Percentiles rank a stretch among this genome's conserved stretches.
phyloP scores from a whole-genome alignment of 345 rosid species.

The Pugionium cornutum region DNA sequence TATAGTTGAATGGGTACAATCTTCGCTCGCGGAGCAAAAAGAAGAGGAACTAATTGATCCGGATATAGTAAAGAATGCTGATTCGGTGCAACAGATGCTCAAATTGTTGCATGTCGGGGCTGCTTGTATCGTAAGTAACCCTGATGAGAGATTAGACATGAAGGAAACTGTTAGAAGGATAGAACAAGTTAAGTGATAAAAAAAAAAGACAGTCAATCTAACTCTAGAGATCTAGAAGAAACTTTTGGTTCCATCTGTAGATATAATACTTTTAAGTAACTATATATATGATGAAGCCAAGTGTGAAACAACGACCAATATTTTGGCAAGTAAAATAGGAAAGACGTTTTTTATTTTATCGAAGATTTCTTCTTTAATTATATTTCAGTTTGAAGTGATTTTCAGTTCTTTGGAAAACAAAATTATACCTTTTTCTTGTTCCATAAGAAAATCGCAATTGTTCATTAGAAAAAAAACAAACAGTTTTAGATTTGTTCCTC shows the following conservation, averaged over 20 bases:
- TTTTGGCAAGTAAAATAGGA: conserved; percentile 10
- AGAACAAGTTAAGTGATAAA: conserved; percentile 43
- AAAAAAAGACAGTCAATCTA: conserved; percentile 14
- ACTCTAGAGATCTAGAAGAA: conserved; percentile 10
- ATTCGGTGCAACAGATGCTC: conserved; percentile 47
- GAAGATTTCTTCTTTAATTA: background rate
- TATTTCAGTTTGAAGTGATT: conserved; percentile 4
- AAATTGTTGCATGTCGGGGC: conserved; percentile 57
- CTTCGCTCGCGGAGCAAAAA: conserved; percentile 42
- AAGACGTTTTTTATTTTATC: background rate
- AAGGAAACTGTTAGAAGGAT: conserved; percentile 60
- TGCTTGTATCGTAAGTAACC: conserved; percentile 56
- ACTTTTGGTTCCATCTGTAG: conserved; percentile 22
- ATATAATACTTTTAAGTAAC: no score
- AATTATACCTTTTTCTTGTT: conserved; percentile 23
- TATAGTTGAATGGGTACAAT: conserved; percentile 57
- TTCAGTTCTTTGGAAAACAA: conserved; percentile 1
- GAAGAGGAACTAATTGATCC: conserved; percentile 70
- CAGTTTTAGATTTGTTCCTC: background rate
- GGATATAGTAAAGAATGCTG: conserved; percentile 46
- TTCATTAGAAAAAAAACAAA: background rate
- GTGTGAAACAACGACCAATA: background rate
- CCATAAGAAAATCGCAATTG: conserved; percentile 7
- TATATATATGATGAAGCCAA: background rate
- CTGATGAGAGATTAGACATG: conserved; percentile 52